phyloP scores from a whole-genome alignment of 2,329 filamentous ascomycete genomes.

The Penicillium sp. region DNA sequence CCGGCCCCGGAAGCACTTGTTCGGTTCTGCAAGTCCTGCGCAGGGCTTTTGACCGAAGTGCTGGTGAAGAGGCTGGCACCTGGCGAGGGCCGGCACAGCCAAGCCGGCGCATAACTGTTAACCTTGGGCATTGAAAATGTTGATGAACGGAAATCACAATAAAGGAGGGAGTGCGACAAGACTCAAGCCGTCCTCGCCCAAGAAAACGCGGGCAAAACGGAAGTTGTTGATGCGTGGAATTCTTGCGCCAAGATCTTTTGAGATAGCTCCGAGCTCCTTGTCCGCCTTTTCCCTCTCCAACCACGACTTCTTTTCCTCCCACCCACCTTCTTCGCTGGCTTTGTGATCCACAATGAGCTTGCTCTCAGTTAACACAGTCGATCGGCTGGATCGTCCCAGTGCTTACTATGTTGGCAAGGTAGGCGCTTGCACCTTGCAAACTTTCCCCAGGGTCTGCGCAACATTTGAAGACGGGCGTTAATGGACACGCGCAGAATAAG shows the following conservation, averaged over 20 bases:
- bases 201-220: conserved; percentile 2
- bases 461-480: background rate
- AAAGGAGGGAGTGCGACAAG: background rate
- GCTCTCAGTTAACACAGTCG: conserved; percentile 62
- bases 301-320: conserved; percentile 1
- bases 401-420: conserved; percentile 88
- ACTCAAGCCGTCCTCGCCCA: conserved; percentile 5
- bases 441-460: conserved; percentile 6
- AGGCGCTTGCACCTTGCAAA: conserved; percentile 29
- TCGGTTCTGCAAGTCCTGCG: conserved; percentile 26
- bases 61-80: conserved; percentile 74
- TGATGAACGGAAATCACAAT: background rate
- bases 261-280: conserved; percentile 24
- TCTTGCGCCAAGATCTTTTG: conserved; percentile 23
- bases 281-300: conserved; percentile 14
- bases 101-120: conserved; percentile 79
- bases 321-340: background rate
- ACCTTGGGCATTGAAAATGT: conserved; percentile 71
- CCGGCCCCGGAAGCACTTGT: conserved; percentile 22
- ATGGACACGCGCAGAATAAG: conserved; percentile 59
- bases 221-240: conserved; percentile 24
- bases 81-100: conserved; percentile 75
- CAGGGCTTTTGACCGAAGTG: conserved; percentile 45
- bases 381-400: conserved; percentile 88
- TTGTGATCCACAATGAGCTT: conserved; percentile 27